Base-by-base conservation (phyloP, 1,139 yeast genomes). In the Blastobotrys serpentis region DNA sequence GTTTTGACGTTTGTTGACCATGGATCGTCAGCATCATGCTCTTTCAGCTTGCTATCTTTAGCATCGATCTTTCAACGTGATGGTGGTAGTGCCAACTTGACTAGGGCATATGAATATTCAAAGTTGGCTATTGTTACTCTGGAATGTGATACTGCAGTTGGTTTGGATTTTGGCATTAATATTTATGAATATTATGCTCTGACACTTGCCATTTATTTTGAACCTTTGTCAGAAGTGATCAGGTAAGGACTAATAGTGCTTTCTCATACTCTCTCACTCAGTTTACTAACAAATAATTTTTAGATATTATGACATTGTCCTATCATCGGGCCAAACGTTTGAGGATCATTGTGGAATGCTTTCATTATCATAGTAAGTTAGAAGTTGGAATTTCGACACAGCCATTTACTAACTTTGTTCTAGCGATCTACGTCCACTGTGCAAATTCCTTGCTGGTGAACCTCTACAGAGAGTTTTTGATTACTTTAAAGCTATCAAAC, bases 101-200 rank as follows among this genome's bases (percentile, higher is more conserved):
- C 58, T 3, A 66, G 73, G 29, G 73, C 77, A 2, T 69, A 67
- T 39, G 71, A 68, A 42, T 66, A 67, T 45, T 70, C 74, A 21
- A 67, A 67, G 45, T 61, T 75, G 30, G 79, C 78, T 0, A 63
- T 77, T 40, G 59, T 60, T 13, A 61, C 76, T 6, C 61, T 77
- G 22, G 73, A 73, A 33, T 52, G 64, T 10, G 72, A 68, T 21
- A 64, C 68, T 1, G 66, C 69, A 2, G 64, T 71, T 0, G 67
- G 75, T 2, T 59, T 72, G 26, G 70, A 71, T 42, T 66, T 69
- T 51, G 70, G 72, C 30, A 72, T 71, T 51, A 64, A 65, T 26
- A 70, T 76, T 13, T 76, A 76, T 52, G 77, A 75, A 53, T 57
- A 68, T 37, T 78, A 77, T 53, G 67, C 75, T 26, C 57, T 69